These are phyloP conservation scores for Drosera capensis DNA, from an alignment of 148 eudicot species.

Conservation along the genomic window DNA sequence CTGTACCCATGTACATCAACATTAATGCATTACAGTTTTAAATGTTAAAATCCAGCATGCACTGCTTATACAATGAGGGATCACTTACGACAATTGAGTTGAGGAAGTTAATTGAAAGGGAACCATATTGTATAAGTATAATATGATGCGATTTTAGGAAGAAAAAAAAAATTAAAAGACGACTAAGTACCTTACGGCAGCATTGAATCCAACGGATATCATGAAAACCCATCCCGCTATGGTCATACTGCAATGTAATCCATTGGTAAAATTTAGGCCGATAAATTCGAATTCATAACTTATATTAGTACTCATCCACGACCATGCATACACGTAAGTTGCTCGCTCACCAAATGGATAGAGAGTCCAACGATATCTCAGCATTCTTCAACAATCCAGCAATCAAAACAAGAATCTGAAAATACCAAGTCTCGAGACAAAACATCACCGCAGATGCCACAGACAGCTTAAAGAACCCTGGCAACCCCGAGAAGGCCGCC, in stretches of 20 bases:
- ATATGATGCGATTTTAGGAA: neutral
- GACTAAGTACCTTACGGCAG: slow-evolving; percentile 48
- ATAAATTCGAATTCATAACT: neutral
- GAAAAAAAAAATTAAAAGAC: neutral
- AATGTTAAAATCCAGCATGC: neutral
- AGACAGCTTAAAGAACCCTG: slow-evolving; percentile 26
- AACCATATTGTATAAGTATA: neutral
- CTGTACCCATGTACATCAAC: slow-evolving; percentile 12
- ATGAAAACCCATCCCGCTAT: slow-evolving; percentile 41
- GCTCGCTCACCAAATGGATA: slow-evolving; percentile 27
- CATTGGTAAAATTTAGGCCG: neutral
- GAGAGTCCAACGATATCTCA: slow-evolving; percentile 36
- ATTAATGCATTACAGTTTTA: neutral
- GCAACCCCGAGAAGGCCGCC: slow-evolving; percentile 31
- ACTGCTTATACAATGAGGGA: neutral
- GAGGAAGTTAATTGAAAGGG: neutral
- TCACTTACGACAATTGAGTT: too few species aligned
- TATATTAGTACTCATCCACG: neutral
- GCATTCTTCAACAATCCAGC: slow-evolving; percentile 33
- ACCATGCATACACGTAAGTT: neutral
- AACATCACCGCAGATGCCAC: slow-evolving; percentile 43
- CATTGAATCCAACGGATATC: slow-evolving; percentile 44
- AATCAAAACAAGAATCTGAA: slow-evolving; percentile 28
- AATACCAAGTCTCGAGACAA: slow-evolving; percentile 45
- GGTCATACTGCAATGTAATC: slow-evolving; percentile 23